Evolutionary conservation across 345 rosid genomes (phyloP), one percentile per base, ranked within the genome.

Genomic region (Ceriops decandra): DNA sequence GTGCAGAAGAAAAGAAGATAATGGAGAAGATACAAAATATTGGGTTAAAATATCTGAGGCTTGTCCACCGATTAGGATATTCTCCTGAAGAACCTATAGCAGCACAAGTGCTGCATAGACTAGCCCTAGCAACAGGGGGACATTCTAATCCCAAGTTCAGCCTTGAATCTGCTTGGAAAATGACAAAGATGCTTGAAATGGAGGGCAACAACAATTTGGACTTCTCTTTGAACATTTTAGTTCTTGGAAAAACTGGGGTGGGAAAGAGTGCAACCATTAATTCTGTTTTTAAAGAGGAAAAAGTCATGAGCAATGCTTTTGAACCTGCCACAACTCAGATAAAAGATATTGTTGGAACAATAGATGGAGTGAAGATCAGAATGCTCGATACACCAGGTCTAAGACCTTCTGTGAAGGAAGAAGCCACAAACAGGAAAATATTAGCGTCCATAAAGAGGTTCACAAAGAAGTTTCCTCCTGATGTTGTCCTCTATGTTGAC

Each of bases 241-340:
- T 88, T 74, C 75, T 93, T 0, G 97, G 98, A 67, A 93, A 88
- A 86, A 76, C 87, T 4, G 95, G 98, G 5, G 97, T 88, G 2
- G 92, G 98, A 60, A 93, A 90, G 83, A 93, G 98, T 75, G 87
- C 95, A 7, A 86, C 88, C 8, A 68, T 87, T 47, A 86, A 90
- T 77, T 87, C 97, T 4, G 79, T 93, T 59, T 86, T 90, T n/a
- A 74, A 85, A 0, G 85, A 88, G 74, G 76, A 77, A 21, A 87
- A 81, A 64, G 70, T 83, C 22, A 5, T 51, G n/a, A 72, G 77
- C 54, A 73, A 78, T 79, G 87, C 97, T 24, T 85, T 90, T 71
- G 83, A 72, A 58, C 78, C 88, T 21, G 75, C 80, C 35, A 90
- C 97, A 15, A 68, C 66, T 42, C 63, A 69, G 56, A 81, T 76